Evolutionary conservation across 345 rosid species (phyloP).

Genomic region (Eutrema heterophyllum): DNA sequence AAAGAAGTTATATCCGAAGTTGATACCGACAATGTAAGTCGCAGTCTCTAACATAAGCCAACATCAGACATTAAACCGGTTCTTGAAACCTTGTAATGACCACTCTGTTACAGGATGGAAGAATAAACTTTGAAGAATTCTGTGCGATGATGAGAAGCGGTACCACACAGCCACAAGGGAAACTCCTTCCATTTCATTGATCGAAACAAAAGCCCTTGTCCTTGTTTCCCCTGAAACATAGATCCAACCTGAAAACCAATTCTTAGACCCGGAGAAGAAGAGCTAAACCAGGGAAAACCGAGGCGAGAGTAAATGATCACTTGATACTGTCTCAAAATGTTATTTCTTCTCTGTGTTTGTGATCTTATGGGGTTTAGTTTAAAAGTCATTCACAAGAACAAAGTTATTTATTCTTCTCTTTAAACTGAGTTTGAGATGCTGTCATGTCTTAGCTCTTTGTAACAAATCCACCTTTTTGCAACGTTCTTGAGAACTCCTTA

Average conservation of each 20-base stretch:
- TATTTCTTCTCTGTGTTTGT: not conserved
- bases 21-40: slow-evolving; percentile 82
- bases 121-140: slow-evolving; percentile 85
- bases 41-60: not conserved
- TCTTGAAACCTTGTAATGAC: not conserved
- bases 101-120: slow-evolving; percentile 58
- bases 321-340: not conserved
- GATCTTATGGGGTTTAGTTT: not conserved
- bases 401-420: not conserved
- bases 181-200: slow-evolving; percentile 35
- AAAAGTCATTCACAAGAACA: not conserved
- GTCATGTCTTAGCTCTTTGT: not conserved
- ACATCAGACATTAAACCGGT: not conserved
- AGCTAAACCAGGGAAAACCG: not conserved
- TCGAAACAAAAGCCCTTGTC: not conserved
- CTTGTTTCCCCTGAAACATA: not conserved
- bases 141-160: slow-evolving; percentile 95
- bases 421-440: not conserved
- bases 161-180: slow-evolving; percentile 41
- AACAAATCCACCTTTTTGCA: not conserved
- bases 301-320: slow-evolving; percentile 10
- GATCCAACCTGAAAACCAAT: not conserved
- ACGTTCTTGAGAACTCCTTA: not conserved
- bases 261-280: not conserved
- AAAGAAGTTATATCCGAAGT: slow-evolving; percentile 80